Evolutionary conservation across 805 yeast species (phyloP).

Genomic region (Yarrowia deformans): DNA sequence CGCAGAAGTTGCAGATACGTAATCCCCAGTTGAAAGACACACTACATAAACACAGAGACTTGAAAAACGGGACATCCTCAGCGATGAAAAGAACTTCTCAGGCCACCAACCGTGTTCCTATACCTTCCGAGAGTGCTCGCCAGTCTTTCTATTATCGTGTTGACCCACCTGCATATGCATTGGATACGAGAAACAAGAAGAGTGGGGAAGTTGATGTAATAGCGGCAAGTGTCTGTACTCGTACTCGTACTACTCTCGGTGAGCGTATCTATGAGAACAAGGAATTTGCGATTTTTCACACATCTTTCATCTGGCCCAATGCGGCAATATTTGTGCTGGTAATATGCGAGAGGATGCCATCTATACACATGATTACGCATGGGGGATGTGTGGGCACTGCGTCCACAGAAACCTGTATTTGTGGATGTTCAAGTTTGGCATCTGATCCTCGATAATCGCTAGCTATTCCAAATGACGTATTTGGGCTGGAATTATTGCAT

Average conservation of each 20-base stretch:
- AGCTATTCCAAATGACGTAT: not conserved
- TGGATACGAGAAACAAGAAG: constrained; percentile 10
- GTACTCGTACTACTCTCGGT: too few species aligned
- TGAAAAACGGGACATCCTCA: too few species aligned
- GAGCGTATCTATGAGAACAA: not conserved
- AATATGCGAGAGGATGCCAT: not conserved
- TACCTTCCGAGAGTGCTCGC: not conserved
- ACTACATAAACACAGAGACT: too few species aligned
- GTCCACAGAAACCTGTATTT: not conserved
- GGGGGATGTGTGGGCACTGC: not conserved
- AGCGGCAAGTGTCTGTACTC: not conserved
- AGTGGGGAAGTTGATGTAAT: constrained; percentile 3
- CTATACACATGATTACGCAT: not conserved
- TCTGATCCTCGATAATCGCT: too few species aligned
- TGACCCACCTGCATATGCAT: constrained; percentile 24
- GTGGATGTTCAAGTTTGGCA: too few species aligned
- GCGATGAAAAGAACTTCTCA: not conserved
- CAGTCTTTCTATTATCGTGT: not conserved
- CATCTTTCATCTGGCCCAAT: too few species aligned
- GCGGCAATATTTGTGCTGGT: too few species aligned
- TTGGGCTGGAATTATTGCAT: not conserved
- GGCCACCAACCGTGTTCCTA: not conserved
- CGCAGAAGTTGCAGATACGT: too few species aligned
- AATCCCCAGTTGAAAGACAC: too few species aligned
- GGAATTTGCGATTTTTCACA: not conserved